Conservation (phyloP, 805 yeast species). For the Lipomyces anomalus region DNA sequence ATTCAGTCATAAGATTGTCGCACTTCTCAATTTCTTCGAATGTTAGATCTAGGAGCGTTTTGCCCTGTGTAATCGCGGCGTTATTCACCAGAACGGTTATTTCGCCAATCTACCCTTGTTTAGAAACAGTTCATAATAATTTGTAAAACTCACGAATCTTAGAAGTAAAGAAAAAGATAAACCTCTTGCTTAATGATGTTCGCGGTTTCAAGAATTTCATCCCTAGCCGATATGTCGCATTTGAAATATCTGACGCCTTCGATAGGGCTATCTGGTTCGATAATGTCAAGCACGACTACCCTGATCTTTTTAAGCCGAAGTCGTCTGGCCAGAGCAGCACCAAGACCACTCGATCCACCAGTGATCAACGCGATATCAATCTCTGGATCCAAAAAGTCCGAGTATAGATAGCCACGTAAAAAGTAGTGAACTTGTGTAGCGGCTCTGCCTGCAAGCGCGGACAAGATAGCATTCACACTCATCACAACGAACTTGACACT, state of each 20-base stretch:
- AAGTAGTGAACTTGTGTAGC: slow-evolving; percentile 8
- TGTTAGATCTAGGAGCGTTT: slow-evolving; percentile 48
- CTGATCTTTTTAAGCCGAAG: slow-evolving; percentile 44
- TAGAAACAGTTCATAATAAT: not conserved
- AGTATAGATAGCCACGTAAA: slow-evolving; percentile 15
- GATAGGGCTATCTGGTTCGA: slow-evolving; percentile 30
- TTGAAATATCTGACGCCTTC: slow-evolving; percentile 48
- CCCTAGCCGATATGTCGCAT: slow-evolving; percentile 63
- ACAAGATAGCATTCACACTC: not conserved
- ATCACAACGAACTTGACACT: too few species aligned
- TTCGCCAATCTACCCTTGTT: slow-evolving; percentile 47
- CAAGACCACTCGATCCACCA: slow-evolving; percentile 81
- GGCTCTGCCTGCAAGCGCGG: not conserved
- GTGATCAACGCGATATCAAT: slow-evolving; percentile 66
- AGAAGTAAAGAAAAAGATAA: not conserved
- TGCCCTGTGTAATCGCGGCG: slow-evolving; percentile 68
- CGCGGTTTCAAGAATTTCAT: slow-evolving; percentile 42
- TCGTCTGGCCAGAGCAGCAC: slow-evolving; percentile 50
- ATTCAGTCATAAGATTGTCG: too few species aligned
- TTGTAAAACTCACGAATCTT: not conserved
- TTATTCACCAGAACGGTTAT: slow-evolving; percentile 73
- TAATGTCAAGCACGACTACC: slow-evolving; percentile 64
- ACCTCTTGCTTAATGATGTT: slow-evolving; percentile 38
- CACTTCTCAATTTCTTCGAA: slow-evolving; percentile 52
- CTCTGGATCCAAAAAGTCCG: slow-evolving; percentile 18